Evolutionary conservation across 257 asterid genomes (phyloP).

Genomic region (Primulina eburnea): DNA sequence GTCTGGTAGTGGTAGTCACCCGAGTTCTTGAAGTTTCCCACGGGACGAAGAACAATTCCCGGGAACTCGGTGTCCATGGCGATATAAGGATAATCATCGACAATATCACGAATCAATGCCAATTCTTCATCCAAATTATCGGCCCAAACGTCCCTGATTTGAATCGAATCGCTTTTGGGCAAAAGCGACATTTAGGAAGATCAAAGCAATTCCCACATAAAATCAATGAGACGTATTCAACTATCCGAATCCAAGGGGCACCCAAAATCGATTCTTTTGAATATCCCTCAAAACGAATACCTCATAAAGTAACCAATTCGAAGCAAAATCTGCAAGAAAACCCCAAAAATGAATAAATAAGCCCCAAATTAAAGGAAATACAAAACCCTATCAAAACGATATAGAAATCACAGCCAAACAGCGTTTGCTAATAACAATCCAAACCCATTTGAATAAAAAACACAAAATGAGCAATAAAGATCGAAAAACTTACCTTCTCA

Average conservation of each 20-base stretch:
- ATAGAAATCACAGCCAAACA: background rate
- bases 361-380: conserved; percentile 1
- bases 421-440: background rate
- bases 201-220: background rate
- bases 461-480: background rate
- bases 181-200: conserved; percentile 36
- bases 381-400: background rate
- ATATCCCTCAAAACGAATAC: background rate
- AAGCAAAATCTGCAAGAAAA: background rate
- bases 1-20: conserved; percentile 44
- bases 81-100: conserved; percentile 40
- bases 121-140: conserved; percentile 43
- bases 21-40: conserved; percentile 41
- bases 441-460: background rate
- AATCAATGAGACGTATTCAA: background rate
- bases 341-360: background rate
- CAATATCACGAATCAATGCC: conserved; percentile 36
- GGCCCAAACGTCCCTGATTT: conserved; percentile 54
- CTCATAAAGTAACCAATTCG: background rate
- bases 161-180: conserved; percentile 37
- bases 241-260: background rate
- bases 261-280: background rate
- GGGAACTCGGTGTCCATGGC: conserved; percentile 60
- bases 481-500: conserved; percentile 4
- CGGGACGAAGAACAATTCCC: conserved; percentile 42